Conservation (phyloP, 2,329 filamentous ascomycete species). For the Gnomoniopsis sp. region DNA sequence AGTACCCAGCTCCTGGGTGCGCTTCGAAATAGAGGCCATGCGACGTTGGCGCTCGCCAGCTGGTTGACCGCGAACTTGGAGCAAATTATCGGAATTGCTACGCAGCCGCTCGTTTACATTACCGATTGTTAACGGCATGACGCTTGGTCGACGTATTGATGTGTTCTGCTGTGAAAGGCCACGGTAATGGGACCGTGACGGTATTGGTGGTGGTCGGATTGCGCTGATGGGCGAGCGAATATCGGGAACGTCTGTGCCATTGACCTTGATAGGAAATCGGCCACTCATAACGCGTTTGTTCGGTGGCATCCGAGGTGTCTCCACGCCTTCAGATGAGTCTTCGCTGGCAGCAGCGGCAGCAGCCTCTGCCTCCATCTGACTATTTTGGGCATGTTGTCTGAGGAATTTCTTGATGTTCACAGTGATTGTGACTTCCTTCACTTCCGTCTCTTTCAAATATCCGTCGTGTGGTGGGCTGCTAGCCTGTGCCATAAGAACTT, state of each 20-base stretch:
- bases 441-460: slow-evolving; percentile 58
- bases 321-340: slow-evolving; percentile 68
- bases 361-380: slow-evolving; percentile 52
- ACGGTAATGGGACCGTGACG: slow-evolving; percentile 76
- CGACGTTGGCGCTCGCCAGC: slow-evolving; percentile 54
- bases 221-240: slow-evolving; percentile 62
- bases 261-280: slow-evolving; percentile 66
- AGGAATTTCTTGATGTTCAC: slow-evolving; percentile 60
- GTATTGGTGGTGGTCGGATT: slow-evolving; percentile 70
- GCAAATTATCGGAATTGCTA: slow-evolving; percentile 61
- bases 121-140: slow-evolving; percentile 68
- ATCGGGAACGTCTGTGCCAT: slow-evolving; percentile 66
- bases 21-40: slow-evolving; percentile 63
- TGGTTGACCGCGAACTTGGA: slow-evolving; percentile 44
- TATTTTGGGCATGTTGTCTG: slow-evolving; percentile 49
- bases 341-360: slow-evolving; percentile 40
- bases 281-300: slow-evolving; percentile 61
- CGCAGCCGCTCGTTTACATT: slow-evolving; percentile 66
- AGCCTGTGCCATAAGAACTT: slow-evolving; percentile 59
- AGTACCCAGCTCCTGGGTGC: slow-evolving; percentile 57
- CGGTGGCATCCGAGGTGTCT: slow-evolving; percentile 69
- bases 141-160: slow-evolving; percentile 63
- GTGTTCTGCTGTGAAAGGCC: slow-evolving; percentile 67
- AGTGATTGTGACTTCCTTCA: slow-evolving; percentile 58
- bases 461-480: slow-evolving; percentile 54